phyloP scores from a whole-genome alignment of 345 rosid genomes.

The Kernera saxatilis region DNA sequence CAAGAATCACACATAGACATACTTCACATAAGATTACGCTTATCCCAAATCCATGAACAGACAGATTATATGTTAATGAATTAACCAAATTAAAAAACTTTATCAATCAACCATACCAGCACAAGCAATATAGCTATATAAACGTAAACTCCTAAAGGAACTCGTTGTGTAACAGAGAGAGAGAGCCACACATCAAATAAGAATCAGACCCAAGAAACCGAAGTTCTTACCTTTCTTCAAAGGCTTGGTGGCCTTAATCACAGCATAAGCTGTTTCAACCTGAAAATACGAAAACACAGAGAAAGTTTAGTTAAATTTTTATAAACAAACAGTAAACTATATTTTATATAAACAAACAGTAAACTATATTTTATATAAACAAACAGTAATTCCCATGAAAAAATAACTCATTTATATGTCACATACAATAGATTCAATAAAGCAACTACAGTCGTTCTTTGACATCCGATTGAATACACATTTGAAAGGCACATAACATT shows the following conservation, averaged over 20 bases:
- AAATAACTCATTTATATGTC: not conserved
- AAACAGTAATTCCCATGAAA: conserved; percentile 3
- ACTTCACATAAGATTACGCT: not conserved
- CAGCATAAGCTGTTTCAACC: conserved; percentile 33
- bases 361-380: too few species aligned
- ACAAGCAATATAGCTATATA: not conserved
- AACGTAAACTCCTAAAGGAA: not conserved
- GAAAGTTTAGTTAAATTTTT: not conserved
- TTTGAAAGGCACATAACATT: not conserved
- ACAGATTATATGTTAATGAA: too few species aligned
- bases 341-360: too few species aligned
- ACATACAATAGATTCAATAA: not conserved
- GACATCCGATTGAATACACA: not conserved
- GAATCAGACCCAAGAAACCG: not conserved
- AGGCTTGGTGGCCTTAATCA: conserved; percentile 33
- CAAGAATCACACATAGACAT: not conserved
- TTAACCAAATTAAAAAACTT: not conserved
- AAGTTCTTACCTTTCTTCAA: conserved; percentile 45
- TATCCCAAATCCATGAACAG: not conserved
- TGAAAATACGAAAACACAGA: conserved; percentile 11
- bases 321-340: not conserved
- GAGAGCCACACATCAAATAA: not conserved
- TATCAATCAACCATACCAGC: not conserved
- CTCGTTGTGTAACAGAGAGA: not conserved
- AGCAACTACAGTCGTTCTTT: not conserved